Evolutionary conservation across 1,284 basidiomycete genomes (phyloP), one percentile per base, ranked within the genome.

Genomic region (Phylloboletellus chloephorus): DNA sequence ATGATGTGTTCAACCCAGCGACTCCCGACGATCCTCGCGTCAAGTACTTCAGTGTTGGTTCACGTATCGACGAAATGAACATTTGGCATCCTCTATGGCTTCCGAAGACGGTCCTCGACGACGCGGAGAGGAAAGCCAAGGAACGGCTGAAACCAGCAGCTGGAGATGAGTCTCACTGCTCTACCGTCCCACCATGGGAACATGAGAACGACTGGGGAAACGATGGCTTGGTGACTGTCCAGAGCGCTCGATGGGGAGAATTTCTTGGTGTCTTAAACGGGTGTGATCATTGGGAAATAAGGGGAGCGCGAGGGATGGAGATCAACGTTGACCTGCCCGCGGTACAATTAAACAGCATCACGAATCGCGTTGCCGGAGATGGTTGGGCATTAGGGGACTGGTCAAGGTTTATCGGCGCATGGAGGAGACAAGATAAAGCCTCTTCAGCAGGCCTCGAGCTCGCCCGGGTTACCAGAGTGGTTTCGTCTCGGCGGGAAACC

Each of bases 41-140:
- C 41, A 88, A 88, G 55, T 99, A 99, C 71, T 94, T 85, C 62
- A 90, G 85, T 50, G 80, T 98, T 23, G 89, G 92, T 0, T 89
- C 89, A 0, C 79, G 92, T 10, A 73, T 82, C 16, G 68, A 71
- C 9, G 75, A 76, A 47, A 75, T 96, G 53, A 80, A 69, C 57
- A 72, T 97, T 23, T 88, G 89, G 74, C 95, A 98, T 63, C 96
- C 96, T 0, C 78, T 99, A 36, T 98, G 94, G 92, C 74, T 98
- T 31, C 91, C 95, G 2, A 97, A 98, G 66, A 76, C 93, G 63
- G 85, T 98, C 16, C 71, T 97, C 19, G 95, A 99, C 58, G 80
- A 82, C 0, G 72, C 76, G 8, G 85, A 90, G 57, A 74, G 75
- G 47, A 69, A 67, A 31, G 70, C 74, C 42, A 66, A 72, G 32